Evolutionary conservation across 345 rosid genomes (phyloP).

Genomic region (Stellera chamaejasme): DNA sequence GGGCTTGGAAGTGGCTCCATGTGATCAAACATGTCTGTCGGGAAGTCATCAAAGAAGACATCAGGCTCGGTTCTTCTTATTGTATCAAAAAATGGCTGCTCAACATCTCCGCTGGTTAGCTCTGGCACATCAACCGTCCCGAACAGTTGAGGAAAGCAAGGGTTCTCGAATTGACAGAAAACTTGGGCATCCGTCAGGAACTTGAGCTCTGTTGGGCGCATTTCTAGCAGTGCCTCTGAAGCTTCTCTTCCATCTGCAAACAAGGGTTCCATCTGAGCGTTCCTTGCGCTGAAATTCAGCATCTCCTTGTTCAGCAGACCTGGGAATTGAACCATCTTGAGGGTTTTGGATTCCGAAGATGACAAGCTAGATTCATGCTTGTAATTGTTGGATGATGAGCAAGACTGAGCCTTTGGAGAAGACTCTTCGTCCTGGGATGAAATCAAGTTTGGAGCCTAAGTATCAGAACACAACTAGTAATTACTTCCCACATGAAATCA

Average conservation of each 20-base stretch:
- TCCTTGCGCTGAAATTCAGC: conserved; percentile 20
- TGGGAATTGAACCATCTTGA: conserved; percentile 21
- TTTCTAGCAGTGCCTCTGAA: conserved; percentile 8
- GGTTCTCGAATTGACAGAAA: conserved; percentile 50
- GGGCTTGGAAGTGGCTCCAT: conserved; percentile 50
- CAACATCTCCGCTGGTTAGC: conserved; percentile 19
- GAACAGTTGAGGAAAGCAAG: conserved; percentile 40
- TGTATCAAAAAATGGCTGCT: conserved; percentile 42
- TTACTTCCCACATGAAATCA: neutral
- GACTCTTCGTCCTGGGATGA: conserved; percentile 35
- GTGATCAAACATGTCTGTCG: conserved; percentile 60
- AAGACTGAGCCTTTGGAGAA: conserved; percentile 17
- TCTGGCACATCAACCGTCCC: conserved; percentile 37
- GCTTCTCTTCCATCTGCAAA: conserved; percentile 13
- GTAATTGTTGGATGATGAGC: conserved; percentile 22
- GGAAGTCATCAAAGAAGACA: conserved; percentile 66
- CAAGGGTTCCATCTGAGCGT: conserved; percentile 6
- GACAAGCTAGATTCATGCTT: conserved; percentile 5
- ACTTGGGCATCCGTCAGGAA: conserved; percentile 52
- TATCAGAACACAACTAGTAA: neutral
- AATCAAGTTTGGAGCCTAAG: conserved; percentile 28
- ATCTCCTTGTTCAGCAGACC: conserved; percentile 31
- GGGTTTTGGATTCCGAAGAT: neutral
- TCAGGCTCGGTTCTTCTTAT: conserved; percentile 32
- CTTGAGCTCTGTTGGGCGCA: conserved; percentile 24